phyloP scores from a whole-genome alignment of 148 eudicot species.

The Hydrangea macrophylla region DNA sequence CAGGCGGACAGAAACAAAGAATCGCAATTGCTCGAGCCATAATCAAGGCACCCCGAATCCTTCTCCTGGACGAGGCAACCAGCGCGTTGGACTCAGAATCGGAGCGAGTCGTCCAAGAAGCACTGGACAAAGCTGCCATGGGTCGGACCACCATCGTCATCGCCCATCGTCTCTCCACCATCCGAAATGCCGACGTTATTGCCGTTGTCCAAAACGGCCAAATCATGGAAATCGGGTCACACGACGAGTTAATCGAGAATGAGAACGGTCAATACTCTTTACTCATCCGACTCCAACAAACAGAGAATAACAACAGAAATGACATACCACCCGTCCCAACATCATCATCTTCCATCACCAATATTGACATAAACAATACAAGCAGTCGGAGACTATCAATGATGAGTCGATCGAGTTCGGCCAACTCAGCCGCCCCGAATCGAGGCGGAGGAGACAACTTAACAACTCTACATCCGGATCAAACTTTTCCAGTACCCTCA shows the following conservation, averaged over 20 bases:
- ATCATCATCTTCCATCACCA: slow-evolving; percentile 15
- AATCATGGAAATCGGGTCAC: slow-evolving; percentile 52
- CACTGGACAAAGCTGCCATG: slow-evolving; percentile 56
- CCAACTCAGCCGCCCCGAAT: slow-evolving; percentile 25
- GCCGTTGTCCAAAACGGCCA: slow-evolving; percentile 57
- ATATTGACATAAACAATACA: slow-evolving; percentile 30
- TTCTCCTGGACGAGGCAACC: slow-evolving; percentile 80
- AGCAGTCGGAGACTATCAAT: slow-evolving; percentile 43
- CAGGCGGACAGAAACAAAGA: slow-evolving; percentile 88
- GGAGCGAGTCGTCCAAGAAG: slow-evolving; percentile 70
- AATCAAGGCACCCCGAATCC: slow-evolving; percentile 66
- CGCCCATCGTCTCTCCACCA: slow-evolving; percentile 82
- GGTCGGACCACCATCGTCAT: slow-evolving; percentile 71
- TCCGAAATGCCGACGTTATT: slow-evolving; percentile 63
- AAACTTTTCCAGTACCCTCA: slow-evolving; percentile 38
- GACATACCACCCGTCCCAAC: too few relatives aligned
- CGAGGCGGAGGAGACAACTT: neutral
- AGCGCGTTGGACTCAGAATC: slow-evolving; percentile 82
- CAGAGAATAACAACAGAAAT: slow-evolving; percentile 17
- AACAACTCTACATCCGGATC: neutral
- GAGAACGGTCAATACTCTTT: slow-evolving; percentile 42
- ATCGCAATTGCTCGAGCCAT: slow-evolving; percentile 85
- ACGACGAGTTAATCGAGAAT: slow-evolving; percentile 43
- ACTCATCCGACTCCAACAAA: slow-evolving; percentile 50
- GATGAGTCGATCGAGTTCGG: slow-evolving; percentile 49